These are phyloP conservation scores for Collybiopsis luxurians DNA, from an alignment of 768 basidiomycete genomes.

Conservation along the genomic window DNA sequence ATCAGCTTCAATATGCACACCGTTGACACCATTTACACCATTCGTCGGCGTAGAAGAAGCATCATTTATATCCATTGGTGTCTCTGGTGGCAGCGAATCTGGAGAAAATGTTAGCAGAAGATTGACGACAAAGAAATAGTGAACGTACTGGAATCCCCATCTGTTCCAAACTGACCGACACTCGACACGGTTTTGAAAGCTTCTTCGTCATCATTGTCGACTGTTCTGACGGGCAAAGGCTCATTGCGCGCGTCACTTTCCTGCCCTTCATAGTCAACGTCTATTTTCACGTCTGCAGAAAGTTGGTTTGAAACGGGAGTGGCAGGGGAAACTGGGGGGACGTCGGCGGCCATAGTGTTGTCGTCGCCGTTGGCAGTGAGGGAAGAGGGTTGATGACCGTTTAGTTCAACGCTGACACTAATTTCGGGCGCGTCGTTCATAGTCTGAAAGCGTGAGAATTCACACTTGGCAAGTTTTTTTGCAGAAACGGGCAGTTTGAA, in stretches of 20 bases:
- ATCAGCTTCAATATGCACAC: slow-evolving; percentile 28
- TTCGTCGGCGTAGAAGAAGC: slow-evolving; percentile 22
- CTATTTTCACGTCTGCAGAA: slow-evolving; percentile 58
- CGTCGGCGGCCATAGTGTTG: slow-evolving; percentile 27
- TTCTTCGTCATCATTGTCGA: slow-evolving; percentile 32
- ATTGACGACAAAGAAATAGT: slow-evolving; percentile 12
- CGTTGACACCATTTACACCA: slow-evolving; percentile 27
- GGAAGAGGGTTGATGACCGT: slow-evolving; percentile 16
- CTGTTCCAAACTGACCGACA: slow-evolving; percentile 41
- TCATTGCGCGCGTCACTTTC: slow-evolving; percentile 71
- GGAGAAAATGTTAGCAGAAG: no score
- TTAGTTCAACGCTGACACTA: slow-evolving; percentile 16
- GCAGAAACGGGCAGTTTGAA: no score
- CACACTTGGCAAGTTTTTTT: slow-evolving; percentile 57
- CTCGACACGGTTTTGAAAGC: slow-evolving; percentile 38
- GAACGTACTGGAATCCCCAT: slow-evolving; percentile 50
- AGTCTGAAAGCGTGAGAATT: slow-evolving; percentile 67
- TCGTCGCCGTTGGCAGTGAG: slow-evolving; percentile 33
- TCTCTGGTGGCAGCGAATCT: neutral
- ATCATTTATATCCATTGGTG: slow-evolving; percentile 36
- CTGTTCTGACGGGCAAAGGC: slow-evolving; percentile 46
- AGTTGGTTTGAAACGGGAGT: slow-evolving; percentile 55
- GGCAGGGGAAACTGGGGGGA: slow-evolving; percentile 48
- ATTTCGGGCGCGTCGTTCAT: slow-evolving; percentile 55
- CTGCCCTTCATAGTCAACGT: slow-evolving; percentile 57